Evolutionary conservation across 2,329 filamentous ascomycete species (phyloP).

Genomic region (Chaetomium olivaceum): DNA sequence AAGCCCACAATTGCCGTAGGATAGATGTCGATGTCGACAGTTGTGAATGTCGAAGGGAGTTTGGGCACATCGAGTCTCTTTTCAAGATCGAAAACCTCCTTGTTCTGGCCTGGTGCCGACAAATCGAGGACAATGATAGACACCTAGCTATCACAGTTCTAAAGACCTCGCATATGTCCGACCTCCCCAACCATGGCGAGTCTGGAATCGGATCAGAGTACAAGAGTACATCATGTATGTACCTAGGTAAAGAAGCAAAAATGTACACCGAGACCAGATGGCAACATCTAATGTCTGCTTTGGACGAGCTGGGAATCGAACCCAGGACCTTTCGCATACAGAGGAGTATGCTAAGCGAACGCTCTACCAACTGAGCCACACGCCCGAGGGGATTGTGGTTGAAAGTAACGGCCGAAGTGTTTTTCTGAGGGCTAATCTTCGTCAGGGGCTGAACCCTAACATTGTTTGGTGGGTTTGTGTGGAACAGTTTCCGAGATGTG

Average conservation of each 20-base stretch:
- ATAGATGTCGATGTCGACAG: no score
- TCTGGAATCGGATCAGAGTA: no score
- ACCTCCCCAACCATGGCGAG: no score
- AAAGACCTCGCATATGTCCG: no score
- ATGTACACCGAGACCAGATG: background rate
- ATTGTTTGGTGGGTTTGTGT: background rate
- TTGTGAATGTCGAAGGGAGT: no score
- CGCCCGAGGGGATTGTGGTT: conserved; percentile 21
- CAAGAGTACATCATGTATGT: no score
- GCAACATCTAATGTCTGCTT: background rate
- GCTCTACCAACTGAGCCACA: conserved; percentile 26
- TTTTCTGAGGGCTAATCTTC: background rate
- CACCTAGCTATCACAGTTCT: no score
- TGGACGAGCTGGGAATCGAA: conserved; percentile 34
- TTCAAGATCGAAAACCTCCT: no score
- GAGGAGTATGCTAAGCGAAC: conserved; percentile 28
- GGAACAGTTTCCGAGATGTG: background rate
- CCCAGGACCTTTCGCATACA: conserved; percentile 32
- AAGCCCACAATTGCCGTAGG: no score
- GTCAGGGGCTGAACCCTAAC: conserved; percentile 21
- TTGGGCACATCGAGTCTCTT: no score
- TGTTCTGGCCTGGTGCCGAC: no score
- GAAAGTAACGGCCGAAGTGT: background rate
- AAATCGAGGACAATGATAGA: no score
- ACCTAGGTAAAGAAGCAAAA: background rate